Conservation (phyloP, 1,284 basidiomycete genomes). For the Melampsora larici-populina region DNA sequence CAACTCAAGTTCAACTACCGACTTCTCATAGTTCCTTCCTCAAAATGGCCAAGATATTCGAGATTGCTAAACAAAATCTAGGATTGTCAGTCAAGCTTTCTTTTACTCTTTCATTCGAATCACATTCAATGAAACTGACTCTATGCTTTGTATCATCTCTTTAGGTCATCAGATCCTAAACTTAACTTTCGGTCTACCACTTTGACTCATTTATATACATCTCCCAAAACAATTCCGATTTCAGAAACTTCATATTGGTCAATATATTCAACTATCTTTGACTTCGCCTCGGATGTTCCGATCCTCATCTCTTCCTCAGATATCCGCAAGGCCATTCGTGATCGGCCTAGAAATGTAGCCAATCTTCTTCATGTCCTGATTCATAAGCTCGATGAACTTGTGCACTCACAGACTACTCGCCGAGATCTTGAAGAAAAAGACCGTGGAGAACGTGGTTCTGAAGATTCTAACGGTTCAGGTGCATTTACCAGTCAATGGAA, state of each 20-base stretch:
- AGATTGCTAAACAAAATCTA: not conserved
- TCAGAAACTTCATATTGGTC: constrained; percentile 20
- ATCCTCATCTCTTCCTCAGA: constrained; percentile 31
- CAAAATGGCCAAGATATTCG: not conserved
- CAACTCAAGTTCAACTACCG: not conserved
- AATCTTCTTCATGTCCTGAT: constrained; percentile 24
- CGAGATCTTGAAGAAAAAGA: constrained; percentile 11
- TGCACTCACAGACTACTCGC: constrained; percentile 15
- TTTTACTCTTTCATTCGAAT: too few species aligned
- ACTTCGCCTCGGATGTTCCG: constrained; percentile 32
- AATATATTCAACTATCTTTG: constrained; percentile 36
- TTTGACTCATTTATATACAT: constrained; percentile 14
- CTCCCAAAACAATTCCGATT: constrained; percentile 4
- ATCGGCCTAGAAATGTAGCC: constrained; percentile 19
- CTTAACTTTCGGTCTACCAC: constrained; percentile 31
- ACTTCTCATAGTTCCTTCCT: not conserved
- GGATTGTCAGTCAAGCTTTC: not conserved
- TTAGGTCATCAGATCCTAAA: constrained; percentile 34
- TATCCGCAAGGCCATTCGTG: constrained; percentile 21
- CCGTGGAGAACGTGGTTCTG: not conserved
- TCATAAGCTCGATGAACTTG: constrained; percentile 9
- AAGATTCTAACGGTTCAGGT: not conserved
- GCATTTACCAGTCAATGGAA: constrained; percentile 32
- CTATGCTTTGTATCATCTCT: not conserved
- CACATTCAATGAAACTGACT: too few species aligned